Base-by-base conservation (phyloP, 768 basidiomycete genomes). In the Boletales sp. region DNA sequence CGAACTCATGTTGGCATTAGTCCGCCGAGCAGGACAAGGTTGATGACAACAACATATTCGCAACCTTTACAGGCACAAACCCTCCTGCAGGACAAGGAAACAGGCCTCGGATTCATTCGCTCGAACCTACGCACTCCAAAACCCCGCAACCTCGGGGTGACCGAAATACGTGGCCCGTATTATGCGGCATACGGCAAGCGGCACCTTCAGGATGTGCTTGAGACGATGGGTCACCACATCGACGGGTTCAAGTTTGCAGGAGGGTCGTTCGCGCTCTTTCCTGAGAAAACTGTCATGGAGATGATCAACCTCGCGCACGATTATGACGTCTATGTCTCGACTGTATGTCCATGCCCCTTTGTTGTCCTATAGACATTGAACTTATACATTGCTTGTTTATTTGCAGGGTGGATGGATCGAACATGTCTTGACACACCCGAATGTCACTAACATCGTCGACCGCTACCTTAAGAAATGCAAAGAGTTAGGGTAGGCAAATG, bases 221-320 rank as follows among this genome's bases (percentile, higher is more conserved):
- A 62, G 42, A 70, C 74, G 49, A 73, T 74, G 71, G 69, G 72
- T 8, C 66, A 69, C 40, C 73, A 68, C 52, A 72, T 74, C 19
- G 76, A 78, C 48, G 71, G 74, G 0, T 59, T 77, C 44, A 76
- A 77, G 57, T 75, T 75, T 46, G 74, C 73, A 2, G 73, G 73
- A 6, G 74, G 75, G 25, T 28, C 25, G 19, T 46, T 46, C 52
- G 67, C 69, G 37, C 64, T 74, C 41, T 72, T 76, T 69, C 76
- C 74, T 1, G 64, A 69, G 55, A 69, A 71, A 9, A 56, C 65
- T 28, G 25, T 44, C 50, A 63, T 50, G 25, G 66, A 55, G 10
- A 51, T 76, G 50, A 74, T 77, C 42, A 69, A 75, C 25, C 61
- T 70, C 3, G 69, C 70, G 8, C 74, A 78, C 58, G 65, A 71